phyloP scores from a whole-genome alignment of 805 yeast genomes.

The Ogataea allantospora region DNA sequence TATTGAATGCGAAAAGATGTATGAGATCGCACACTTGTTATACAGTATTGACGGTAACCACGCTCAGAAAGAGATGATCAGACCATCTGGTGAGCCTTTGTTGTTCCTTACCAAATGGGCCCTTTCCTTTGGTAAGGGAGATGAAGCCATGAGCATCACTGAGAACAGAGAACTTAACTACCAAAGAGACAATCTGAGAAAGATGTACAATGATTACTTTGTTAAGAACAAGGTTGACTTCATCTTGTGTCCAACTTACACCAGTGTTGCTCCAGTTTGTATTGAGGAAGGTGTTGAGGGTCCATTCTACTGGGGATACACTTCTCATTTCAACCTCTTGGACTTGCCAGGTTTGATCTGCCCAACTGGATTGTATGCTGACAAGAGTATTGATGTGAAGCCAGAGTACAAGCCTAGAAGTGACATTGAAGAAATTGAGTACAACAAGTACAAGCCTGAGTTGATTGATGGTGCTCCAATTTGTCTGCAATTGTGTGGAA shows the following conservation, averaged over 20 bases:
- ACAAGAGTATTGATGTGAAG: conserved; percentile 47
- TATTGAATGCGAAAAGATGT: conserved; percentile 55
- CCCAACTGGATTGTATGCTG: conserved; percentile 63
- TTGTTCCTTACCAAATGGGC: conserved; percentile 62
- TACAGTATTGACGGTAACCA: conserved; percentile 70
- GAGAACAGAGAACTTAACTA: conserved; percentile 57
- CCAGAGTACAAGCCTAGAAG: conserved; percentile 44
- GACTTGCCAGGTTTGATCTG: conserved; percentile 67
- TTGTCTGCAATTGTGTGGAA: conserved; percentile 50
- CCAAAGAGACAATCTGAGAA: conserved; percentile 57
- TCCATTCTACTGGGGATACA: conserved; percentile 77
- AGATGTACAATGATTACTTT: conserved; percentile 53
- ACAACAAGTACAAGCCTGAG: conserved; percentile 45
- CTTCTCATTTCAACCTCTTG: conserved; percentile 67
- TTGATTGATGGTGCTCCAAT: conserved; percentile 53
- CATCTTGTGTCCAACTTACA: conserved; percentile 65
- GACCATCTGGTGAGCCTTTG: conserved; percentile 68
- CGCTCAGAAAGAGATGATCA: conserved; percentile 49
- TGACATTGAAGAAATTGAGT: conserved; percentile 48
- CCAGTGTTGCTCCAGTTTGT: conserved; percentile 69
- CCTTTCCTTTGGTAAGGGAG: conserved; percentile 58
- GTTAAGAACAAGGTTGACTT: conserved; percentile 58
- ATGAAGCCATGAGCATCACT: conserved; percentile 41
- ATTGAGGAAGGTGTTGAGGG: conserved; percentile 41
- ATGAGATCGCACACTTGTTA: conserved; percentile 54